Conservation (phyloP, 2,329 filamentous ascomycete species). For the Bipolaris zeicola region DNA sequence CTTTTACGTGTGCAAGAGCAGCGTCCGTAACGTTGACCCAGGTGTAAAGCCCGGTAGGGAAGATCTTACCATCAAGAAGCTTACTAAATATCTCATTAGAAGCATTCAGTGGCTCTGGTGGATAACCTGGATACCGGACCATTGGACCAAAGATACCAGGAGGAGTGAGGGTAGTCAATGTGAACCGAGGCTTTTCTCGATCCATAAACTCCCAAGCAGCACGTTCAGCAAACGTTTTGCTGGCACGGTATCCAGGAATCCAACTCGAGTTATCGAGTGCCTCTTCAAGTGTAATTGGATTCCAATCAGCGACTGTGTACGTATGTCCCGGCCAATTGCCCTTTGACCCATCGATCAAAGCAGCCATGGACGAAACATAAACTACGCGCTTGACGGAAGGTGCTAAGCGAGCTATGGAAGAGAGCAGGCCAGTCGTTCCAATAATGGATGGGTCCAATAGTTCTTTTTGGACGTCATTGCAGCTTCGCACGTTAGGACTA, state of each 20-base stretch:
- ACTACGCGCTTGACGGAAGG: slow-evolving; percentile 72
- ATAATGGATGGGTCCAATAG: slow-evolving; percentile 64
- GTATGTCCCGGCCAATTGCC: slow-evolving; percentile 49
- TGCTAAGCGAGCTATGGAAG: slow-evolving; percentile 61
- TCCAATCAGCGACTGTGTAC: slow-evolving; percentile 60
- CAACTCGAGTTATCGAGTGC: slow-evolving; percentile 36
- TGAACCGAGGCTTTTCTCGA: slow-evolving; percentile 53
- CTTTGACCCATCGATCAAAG: slow-evolving; percentile 57
- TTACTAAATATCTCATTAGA: slow-evolving; percentile 56
- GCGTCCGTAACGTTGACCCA: slow-evolving; percentile 57
- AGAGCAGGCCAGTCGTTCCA: slow-evolving; percentile 64
- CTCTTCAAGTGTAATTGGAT: slow-evolving; percentile 57
- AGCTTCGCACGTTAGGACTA: slow-evolving; percentile 54
- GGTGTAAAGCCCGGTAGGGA: slow-evolving; percentile 1
- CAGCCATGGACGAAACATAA: slow-evolving; percentile 67
- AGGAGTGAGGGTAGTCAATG: slow-evolving; percentile 51
- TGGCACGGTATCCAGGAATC: slow-evolving; percentile 49
- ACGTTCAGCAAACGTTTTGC: slow-evolving; percentile 64
- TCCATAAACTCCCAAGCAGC: slow-evolving; percentile 56
- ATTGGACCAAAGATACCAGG: slow-evolving; percentile 54
- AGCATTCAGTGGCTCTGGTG: slow-evolving; percentile 66
- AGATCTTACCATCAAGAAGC: slow-evolving; percentile 53
- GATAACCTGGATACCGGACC: slow-evolving; percentile 57
- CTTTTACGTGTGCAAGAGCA: slow-evolving; percentile 63
- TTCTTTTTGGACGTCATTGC: slow-evolving; percentile 68